phyloP scores from a whole-genome alignment of 2,329 filamentous ascomycete species.

The Colletotrichum sp. region DNA sequence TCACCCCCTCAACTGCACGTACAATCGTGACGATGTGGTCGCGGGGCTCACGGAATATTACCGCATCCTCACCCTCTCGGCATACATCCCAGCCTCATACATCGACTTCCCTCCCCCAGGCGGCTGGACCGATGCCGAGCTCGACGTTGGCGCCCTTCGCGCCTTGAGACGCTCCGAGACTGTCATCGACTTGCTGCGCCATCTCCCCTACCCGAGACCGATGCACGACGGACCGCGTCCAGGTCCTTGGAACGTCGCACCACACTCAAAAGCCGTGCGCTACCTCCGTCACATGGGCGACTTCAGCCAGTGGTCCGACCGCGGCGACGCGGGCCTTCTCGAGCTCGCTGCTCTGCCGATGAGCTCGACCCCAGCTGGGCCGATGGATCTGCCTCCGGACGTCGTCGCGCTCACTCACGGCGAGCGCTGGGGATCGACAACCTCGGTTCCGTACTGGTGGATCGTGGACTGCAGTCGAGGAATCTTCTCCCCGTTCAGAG shows the following conservation, averaged over 20 bases:
- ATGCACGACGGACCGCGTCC: constrained; percentile 19
- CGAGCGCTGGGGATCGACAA: not conserved
- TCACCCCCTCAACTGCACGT: constrained; percentile 8
- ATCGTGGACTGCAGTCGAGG: constrained; percentile 13
- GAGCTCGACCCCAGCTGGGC: not conserved
- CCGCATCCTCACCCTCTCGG: not conserved
- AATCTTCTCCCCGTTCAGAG: constrained; percentile 2
- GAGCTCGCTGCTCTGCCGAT: constrained; percentile 7
- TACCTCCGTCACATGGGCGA: constrained; percentile 13
- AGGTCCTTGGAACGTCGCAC: constrained; percentile 16
- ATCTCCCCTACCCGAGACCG: constrained; percentile 13
- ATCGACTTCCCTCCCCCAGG: constrained; percentile 5
- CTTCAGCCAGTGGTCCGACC: constrained; percentile 14
- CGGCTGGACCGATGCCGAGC: constrained; percentile 17
- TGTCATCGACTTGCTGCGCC: constrained; percentile 16
- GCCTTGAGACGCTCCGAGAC: constrained; percentile 14
- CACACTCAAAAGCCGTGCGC: constrained; percentile 8
- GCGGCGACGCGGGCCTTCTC: constrained; percentile 6
- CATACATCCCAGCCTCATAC: constrained; percentile 5
- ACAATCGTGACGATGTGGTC: constrained; percentile 10
- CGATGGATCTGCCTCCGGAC: constrained; percentile 12
- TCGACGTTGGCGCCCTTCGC: constrained; percentile 12
- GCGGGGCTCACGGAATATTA: constrained; percentile 12
- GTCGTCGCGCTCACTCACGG: constrained; percentile 3
- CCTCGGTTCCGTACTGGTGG: constrained; percentile 10